Conservation (phyloP, 805 yeast genomes). For the Osmozyma mogii region DNA sequence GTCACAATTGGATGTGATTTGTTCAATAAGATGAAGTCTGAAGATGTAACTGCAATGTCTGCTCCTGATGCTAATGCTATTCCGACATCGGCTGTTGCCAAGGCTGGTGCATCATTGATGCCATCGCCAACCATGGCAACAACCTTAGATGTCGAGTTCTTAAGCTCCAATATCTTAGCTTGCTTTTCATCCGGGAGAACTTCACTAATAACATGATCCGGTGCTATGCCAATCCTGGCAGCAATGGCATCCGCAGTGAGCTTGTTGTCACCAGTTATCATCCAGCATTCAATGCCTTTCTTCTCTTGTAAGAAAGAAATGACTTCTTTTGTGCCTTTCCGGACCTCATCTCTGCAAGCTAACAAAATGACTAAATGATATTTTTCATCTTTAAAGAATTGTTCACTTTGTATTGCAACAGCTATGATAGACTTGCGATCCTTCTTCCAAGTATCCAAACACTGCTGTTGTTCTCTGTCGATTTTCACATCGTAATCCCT, state of each 20-base stretch:
- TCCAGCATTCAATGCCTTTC: slow-evolving; percentile 53
- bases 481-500: slow-evolving; percentile 37
- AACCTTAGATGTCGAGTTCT: slow-evolving; percentile 21
- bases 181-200: slow-evolving; percentile 73
- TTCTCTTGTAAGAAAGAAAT: slow-evolving; percentile 27
- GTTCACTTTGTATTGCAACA: slow-evolving; percentile 36
- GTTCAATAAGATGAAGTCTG: slow-evolving; percentile 62
- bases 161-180: slow-evolving; percentile 47
- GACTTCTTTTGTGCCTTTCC: slow-evolving; percentile 51
- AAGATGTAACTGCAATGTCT: slow-evolving; percentile 66
- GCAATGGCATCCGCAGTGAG: slow-evolving; percentile 65
- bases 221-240: slow-evolving; percentile 46
- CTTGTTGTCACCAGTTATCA: slow-evolving; percentile 71
- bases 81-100: slow-evolving; percentile 70
- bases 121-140: slow-evolving; percentile 81
- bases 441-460: slow-evolving; percentile 46
- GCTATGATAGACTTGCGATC: slow-evolving; percentile 58
- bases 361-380: slow-evolving; percentile 38
- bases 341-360: slow-evolving; percentile 53
- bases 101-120: slow-evolving; percentile 75
- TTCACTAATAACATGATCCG: slow-evolving; percentile 50
- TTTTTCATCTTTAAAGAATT: slow-evolving; percentile 18
- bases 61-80: slow-evolving; percentile 71
- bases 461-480: slow-evolving; percentile 23
- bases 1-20: slow-evolving; percentile 43